These are phyloP conservation scores for Triadica sebifera DNA, from an alignment of 345 rosid genomes.

Conservation along the genomic window DNA sequence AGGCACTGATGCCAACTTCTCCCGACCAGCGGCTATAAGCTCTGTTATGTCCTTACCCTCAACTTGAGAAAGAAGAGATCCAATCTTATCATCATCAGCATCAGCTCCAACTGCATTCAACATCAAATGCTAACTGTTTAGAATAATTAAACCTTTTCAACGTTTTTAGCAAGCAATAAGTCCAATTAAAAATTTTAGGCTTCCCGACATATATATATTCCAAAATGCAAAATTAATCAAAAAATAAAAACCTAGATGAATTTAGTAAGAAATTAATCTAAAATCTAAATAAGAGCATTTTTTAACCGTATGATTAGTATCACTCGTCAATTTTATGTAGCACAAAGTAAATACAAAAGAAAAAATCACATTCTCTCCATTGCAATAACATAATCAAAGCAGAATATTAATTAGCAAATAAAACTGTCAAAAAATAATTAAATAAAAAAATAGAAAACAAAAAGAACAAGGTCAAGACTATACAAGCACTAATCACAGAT, in stretches of 20 bases:
- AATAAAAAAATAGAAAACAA: too few species aligned
- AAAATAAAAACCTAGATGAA: neutral
- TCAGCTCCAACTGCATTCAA: slow-evolving; percentile 28
- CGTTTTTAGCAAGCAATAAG: neutral
- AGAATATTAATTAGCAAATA: neutral
- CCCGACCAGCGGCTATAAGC: slow-evolving; percentile 26
- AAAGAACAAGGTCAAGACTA: too few species aligned
- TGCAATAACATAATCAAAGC: neutral
- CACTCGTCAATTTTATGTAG: neutral
- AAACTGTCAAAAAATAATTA: too few species aligned
- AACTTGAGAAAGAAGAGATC: slow-evolving; percentile 19
- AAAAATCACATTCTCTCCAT: neutral
- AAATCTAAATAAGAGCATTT: neutral
- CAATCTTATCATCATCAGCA: slow-evolving; percentile 16
- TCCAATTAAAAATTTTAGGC: too few species aligned
- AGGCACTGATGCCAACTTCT: slow-evolving; percentile 31
- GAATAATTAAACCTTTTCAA: neutral
- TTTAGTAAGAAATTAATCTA: neutral
- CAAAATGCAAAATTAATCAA: neutral
- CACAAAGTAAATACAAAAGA: too few species aligned
- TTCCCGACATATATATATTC: too few species aligned
- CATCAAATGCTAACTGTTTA: neutral
- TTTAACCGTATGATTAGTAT: neutral
- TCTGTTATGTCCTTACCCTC: slow-evolving; percentile 19
- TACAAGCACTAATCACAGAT: too few species aligned